A percentile compares a stretch with the other conserved stretches of the same genome.
Evolutionary conservation across 495 filamentous ascomycete species (phyloP).

Genomic region (Gamarada debralockiae): DNA sequence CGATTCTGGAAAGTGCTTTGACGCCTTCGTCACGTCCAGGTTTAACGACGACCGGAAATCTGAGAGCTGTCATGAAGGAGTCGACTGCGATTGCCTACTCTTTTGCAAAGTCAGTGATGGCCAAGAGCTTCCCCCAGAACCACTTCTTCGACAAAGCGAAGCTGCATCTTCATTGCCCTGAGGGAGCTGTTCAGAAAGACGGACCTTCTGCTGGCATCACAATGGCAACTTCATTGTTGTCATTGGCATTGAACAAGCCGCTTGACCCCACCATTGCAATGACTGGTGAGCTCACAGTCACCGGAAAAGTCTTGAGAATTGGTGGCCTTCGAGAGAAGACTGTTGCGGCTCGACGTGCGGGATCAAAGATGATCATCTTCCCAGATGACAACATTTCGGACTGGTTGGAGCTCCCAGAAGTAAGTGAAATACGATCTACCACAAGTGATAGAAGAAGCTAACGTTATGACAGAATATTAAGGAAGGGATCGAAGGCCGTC

Average conservation of each 20-base stretch:
- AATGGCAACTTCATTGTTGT: constrained; percentile 90
- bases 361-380: constrained; percentile 94
- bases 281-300: constrained; percentile 98
- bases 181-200: constrained; percentile 95
- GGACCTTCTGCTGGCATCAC: constrained; percentile 95
- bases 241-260: constrained; percentile 71
- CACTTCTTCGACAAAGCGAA: constrained; percentile 94
- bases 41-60: constrained; percentile 87
- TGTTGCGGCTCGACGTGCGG: constrained; percentile 91
- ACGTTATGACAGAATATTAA: constrained; percentile 80
- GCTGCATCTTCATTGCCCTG: constrained; percentile 94
- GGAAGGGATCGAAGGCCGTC: constrained; percentile 82
- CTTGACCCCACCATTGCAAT: constrained; percentile 90
- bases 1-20: constrained; percentile 83
- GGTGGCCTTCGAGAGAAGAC: constrained; percentile 97
- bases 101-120: constrained; percentile 88
- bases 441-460: constrained; percentile 9
- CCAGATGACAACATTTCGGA: constrained; percentile 91
- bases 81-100: constrained; percentile 92
- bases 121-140: constrained; percentile 79
- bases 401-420: constrained; percentile 97
- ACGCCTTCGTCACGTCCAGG: constrained; percentile 66
- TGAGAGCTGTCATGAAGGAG: constrained; percentile 98
- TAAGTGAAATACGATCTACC: constrained; percentile 39
- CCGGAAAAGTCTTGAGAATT: constrained; percentile 94